These are phyloP conservation scores for Trichoderma gracile DNA, from an alignment of 2,329 filamentous ascomycete genomes.

Conservation along the genomic window DNA sequence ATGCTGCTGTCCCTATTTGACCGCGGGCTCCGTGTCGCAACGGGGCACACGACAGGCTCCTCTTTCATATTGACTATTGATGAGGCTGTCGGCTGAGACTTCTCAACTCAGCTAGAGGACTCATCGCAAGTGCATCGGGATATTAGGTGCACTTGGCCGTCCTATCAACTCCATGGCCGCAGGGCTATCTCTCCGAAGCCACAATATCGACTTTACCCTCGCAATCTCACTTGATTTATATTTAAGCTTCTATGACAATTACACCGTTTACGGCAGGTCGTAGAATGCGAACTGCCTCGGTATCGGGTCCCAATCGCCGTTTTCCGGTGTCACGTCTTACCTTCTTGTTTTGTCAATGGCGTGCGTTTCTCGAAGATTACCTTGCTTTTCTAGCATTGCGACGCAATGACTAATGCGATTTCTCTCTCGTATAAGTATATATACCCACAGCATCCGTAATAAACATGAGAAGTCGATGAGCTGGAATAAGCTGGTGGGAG, in stretches of 20 bases:
- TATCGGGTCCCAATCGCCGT: constrained; percentile 7
- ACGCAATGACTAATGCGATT: no score
- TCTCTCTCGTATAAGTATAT: no score
- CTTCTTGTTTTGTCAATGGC: constrained; percentile 19
- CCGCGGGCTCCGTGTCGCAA: background rate
- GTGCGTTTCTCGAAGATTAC: constrained; percentile 10
- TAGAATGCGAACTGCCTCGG: background rate
- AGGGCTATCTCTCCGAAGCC: background rate
- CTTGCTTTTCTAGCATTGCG: background rate
- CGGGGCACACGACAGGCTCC: background rate
- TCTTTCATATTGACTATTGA: background rate
- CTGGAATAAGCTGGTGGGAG: no score
- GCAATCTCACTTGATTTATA: constrained; percentile 14
- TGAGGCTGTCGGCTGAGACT: background rate
- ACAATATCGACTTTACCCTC: background rate
- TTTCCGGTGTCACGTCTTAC: background rate
- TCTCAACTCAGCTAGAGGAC: background rate
- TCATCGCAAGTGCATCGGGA: background rate
- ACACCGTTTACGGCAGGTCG: background rate
- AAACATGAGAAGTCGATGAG: no score
- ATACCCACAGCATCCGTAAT: no score
- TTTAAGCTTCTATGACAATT: constrained; percentile 17
- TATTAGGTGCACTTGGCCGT: background rate
- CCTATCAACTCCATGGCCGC: background rate
- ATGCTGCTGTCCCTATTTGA: background rate